Percentiles rank a stretch among this genome's conserved stretches.
phyloP scores from a whole-genome alignment of 306 rosid genomes.

The Macrotyloma uniflorum region DNA sequence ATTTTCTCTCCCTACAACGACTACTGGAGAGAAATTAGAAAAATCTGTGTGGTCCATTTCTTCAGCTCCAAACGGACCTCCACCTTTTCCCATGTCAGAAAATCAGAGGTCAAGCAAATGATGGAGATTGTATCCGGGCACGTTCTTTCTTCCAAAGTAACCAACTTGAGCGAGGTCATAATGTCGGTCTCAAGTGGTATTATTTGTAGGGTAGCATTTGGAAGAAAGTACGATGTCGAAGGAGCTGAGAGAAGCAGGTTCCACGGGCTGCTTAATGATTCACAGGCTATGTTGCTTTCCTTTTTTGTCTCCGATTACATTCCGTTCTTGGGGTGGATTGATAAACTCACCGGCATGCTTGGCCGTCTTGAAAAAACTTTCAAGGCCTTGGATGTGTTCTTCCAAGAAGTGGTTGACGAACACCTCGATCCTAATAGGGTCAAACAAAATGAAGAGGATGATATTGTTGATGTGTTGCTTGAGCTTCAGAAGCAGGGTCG shows the following conservation, averaged over 20 bases:
- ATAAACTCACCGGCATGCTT: too few species aligned
- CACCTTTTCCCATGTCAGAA: background rate
- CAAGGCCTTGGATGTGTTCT: background rate
- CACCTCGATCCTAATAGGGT: constrained; percentile 3
- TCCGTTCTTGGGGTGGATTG: too few species aligned
- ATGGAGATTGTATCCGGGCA: background rate
- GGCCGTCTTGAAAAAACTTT: background rate
- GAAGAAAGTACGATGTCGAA: background rate
- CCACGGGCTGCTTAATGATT: constrained; percentile 1
- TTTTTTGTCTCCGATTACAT: too few species aligned
- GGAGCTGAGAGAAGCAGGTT: constrained; percentile 8
- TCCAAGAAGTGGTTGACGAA: constrained; percentile 11
- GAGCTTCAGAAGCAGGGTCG: background rate
- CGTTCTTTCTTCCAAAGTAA: background rate
- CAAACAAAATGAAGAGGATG: background rate
- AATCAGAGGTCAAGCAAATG: background rate
- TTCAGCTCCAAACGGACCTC: too few species aligned
- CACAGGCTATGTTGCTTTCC: background rate
- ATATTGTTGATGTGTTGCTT: constrained; percentile 1
- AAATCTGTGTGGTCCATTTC: too few species aligned
- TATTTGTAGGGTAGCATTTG: background rate
- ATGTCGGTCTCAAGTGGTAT: background rate
- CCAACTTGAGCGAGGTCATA: background rate
- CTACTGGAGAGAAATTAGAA: constrained; percentile 21
- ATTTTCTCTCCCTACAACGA: background rate